Evolutionary conservation across 768 basidiomycete genomes (phyloP).

Genomic region (Lactifluus subvellereus): DNA sequence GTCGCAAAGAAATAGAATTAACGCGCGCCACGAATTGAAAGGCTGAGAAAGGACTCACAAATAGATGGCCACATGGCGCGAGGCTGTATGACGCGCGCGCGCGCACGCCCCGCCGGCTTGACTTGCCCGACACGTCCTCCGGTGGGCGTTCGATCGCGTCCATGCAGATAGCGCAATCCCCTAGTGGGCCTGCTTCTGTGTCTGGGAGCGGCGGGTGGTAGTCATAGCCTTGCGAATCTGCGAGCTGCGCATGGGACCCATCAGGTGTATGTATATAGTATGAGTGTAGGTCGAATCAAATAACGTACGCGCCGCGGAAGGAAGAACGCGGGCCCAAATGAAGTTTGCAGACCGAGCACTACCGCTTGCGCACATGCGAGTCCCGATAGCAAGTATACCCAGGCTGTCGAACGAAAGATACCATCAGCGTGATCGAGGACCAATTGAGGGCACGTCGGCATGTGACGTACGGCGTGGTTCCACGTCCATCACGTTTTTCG

Average conservation of each 20-base stretch:
- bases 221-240: conserved; percentile 59
- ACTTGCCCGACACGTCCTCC: conserved; percentile 35
- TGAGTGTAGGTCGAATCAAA: not conserved
- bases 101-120: conserved; percentile 11
- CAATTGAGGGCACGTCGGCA: not conserved
- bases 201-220: conserved; percentile 82
- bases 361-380: conserved; percentile 59
- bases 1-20: conserved; percentile 7
- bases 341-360: conserved; percentile 66
- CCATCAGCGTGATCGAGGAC: not conserved
- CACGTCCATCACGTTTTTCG: conserved; percentile 81
- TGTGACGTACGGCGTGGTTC: conserved; percentile 52
- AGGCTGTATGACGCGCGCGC: conserved; percentile 53
- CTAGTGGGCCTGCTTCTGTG: conserved; percentile 66
- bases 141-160: conserved; percentile 51
- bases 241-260: conserved; percentile 40
- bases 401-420: conserved; percentile 37
- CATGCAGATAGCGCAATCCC: conserved; percentile 93
- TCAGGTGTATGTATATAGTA: not conserved
- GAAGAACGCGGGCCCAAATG: conserved; percentile 79
- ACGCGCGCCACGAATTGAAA: not conserved
- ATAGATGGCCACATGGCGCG: conserved; percentile 85
- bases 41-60: conserved; percentile 46
- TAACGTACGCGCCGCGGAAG: conserved; percentile 32
- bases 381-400: conserved; percentile 55